phyloP scores from a whole-genome alignment of 2,329 filamentous ascomycete genomes.

The Fusarium sp. region DNA sequence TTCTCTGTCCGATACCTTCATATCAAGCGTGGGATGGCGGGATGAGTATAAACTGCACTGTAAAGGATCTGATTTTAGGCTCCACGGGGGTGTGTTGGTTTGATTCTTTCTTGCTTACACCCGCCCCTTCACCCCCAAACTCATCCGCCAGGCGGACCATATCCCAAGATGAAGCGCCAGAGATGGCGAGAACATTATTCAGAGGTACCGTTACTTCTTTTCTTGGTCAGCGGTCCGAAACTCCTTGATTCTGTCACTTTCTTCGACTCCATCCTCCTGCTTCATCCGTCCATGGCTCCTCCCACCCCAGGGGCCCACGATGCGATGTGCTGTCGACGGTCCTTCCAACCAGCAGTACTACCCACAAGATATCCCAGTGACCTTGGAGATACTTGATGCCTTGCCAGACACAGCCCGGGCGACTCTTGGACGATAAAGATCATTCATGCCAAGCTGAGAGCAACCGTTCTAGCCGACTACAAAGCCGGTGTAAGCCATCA shows the following conservation, averaged over 20 bases:
- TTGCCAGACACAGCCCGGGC: neutral
- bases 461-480: neutral
- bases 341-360: neutral
- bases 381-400: neutral
- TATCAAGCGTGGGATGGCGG: neutral
- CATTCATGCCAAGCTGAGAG: neutral
- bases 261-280: neutral
- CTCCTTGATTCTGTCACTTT: neutral
- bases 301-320: neutral
- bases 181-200: neutral
- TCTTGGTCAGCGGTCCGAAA: neutral
- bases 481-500: neutral
- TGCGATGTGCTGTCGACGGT: neutral
- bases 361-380: neutral
- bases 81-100: conserved; percentile 1
- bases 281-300: neutral
- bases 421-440: neutral
- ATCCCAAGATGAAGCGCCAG: neutral
- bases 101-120: conserved; percentile 22
- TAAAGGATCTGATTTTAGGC: neutral
- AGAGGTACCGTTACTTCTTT: conserved; percentile 1
- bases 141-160: neutral
- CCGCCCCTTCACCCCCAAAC: neutral
- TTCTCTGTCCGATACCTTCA: neutral
- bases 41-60: conserved; percentile 23